phyloP scores from a whole-genome alignment of 2,329 filamentous ascomycete species.

The Arthrobotrys iridis region DNA sequence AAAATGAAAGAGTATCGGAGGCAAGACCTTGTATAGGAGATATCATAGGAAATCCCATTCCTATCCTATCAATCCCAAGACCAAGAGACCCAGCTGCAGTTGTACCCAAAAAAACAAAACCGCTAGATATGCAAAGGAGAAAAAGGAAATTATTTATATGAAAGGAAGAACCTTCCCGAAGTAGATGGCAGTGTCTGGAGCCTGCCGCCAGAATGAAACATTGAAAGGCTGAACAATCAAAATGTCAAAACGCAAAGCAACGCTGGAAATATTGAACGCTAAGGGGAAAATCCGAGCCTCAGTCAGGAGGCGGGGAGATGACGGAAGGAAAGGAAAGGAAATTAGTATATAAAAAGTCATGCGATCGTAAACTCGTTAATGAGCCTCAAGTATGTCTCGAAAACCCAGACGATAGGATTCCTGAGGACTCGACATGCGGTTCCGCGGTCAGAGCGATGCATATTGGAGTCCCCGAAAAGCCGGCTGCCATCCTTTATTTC shows the following conservation, averaged over 20 bases:
- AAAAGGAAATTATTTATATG: neutral
- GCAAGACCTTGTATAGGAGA: constrained; percentile 15
- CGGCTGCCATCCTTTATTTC: constrained; percentile 36
- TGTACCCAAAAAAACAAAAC: constrained; percentile 19
- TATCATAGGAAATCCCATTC: neutral
- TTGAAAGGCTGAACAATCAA: neutral
- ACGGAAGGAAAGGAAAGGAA: too few relatives aligned
- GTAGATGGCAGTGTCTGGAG: constrained; percentile 8
- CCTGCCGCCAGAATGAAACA: neutral
- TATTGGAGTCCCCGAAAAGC: constrained; percentile 3
- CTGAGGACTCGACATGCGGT: neutral
- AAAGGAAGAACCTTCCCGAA: neutral
- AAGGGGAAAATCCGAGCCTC: neutral
- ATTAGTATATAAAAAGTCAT: neutral
- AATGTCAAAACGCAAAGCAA: neutral
- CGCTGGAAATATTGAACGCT: constrained; percentile 4
- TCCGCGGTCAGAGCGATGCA: neutral
- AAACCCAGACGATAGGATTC: constrained; percentile 14
- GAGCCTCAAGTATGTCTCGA: constrained; percentile 20
- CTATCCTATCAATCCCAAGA: constrained; percentile 21
- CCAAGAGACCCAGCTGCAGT: constrained; percentile 13
- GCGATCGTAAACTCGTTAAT: constrained; percentile 6
- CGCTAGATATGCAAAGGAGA: constrained; percentile 9
- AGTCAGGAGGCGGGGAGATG: neutral
- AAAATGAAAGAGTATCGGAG: neutral